Percentiles rank a stretch among this genome's conserved stretches.
These are phyloP conservation scores for Leishmania mexicana DNA, from an alignment of 208 protist species.

Conservation along the genomic window DNA sequence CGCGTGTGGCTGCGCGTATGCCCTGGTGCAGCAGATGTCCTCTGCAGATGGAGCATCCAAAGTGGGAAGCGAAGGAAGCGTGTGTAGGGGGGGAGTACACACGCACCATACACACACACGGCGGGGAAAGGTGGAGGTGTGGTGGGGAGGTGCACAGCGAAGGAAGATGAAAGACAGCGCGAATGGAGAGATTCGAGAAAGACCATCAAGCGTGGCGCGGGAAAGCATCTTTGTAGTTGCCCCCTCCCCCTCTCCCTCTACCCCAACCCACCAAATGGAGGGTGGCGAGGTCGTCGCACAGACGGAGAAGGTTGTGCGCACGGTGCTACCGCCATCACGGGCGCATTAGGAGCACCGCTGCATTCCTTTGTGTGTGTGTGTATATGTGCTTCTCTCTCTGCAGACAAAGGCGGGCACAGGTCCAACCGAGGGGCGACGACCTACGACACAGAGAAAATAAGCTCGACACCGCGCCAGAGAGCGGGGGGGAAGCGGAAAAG, in stretches of 20 bases:
- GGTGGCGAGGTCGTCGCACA: background rate
- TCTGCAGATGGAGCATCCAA: too few relatives aligned
- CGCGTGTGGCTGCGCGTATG: background rate
- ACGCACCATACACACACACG: too few relatives aligned
- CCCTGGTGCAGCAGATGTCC: background rate
- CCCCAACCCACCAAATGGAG: background rate
- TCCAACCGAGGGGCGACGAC: background rate
- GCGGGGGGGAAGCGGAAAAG: background rate
- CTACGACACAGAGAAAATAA: too few relatives aligned
- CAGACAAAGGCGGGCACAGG: background rate
- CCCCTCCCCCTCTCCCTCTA: too few relatives aligned
- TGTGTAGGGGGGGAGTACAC: background rate
- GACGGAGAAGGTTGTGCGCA: background rate
- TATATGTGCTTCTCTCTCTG: background rate
- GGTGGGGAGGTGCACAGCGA: too few relatives aligned
- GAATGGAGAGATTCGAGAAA: background rate
- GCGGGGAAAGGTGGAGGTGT: too few relatives aligned
- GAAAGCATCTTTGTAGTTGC: background rate
- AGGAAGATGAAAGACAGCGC: too few relatives aligned
- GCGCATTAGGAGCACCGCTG: background rate
- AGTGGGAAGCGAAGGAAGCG: background rate
- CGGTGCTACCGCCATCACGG: background rate
- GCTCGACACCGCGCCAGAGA: background rate
- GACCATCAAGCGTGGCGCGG: background rate
- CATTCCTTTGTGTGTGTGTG: constrained; percentile 6